phyloP scores from a whole-genome alignment of 768 basidiomycete genomes.

The Lactarius sanguifluus region DNA sequence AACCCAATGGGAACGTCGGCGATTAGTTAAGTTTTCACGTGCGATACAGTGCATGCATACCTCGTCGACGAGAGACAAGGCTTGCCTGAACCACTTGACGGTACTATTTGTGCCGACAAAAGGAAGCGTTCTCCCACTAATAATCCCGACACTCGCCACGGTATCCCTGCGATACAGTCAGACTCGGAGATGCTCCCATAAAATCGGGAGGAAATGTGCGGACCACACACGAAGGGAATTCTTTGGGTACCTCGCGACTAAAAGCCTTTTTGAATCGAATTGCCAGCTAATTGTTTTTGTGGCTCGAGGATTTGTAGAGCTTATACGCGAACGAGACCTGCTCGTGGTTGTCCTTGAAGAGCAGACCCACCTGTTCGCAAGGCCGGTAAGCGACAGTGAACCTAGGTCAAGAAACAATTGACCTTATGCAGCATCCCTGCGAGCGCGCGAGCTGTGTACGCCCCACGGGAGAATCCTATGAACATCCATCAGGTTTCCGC shows the following conservation, averaged over 20 bases:
- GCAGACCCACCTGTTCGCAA: slow-evolving; percentile 61
- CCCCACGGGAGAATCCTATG: slow-evolving; percentile 73
- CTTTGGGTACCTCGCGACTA: slow-evolving; percentile 61
- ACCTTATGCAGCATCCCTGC: slow-evolving; percentile 76
- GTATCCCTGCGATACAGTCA: slow-evolving; percentile 58
- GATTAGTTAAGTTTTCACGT: not conserved
- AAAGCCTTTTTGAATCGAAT: slow-evolving; percentile 73
- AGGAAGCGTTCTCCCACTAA: slow-evolving; percentile 59
- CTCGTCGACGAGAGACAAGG: slow-evolving; percentile 77
- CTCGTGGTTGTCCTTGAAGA: slow-evolving; percentile 64
- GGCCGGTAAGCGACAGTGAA: not conserved
- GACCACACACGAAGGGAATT: slow-evolving; percentile 82
- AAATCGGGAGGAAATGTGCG: not conserved
- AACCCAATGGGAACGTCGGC: not conserved
- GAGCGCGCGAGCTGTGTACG: slow-evolving; percentile 67
- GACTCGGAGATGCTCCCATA: not conserved
- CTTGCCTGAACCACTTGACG: slow-evolving; percentile 74
- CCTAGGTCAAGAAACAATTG: not conserved
- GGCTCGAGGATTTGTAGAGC: slow-evolving; percentile 59
- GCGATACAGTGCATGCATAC: slow-evolving; percentile 39
- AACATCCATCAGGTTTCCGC: slow-evolving; percentile 3
- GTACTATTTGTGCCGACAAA: slow-evolving; percentile 62
- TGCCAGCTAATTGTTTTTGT: slow-evolving; percentile 46
- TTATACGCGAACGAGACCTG: slow-evolving; percentile 75
- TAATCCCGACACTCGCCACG: slow-evolving; percentile 70